phyloP scores from a whole-genome alignment of 192 early-diverging fungal genomes.

The Mortierella hygrophila region DNA sequence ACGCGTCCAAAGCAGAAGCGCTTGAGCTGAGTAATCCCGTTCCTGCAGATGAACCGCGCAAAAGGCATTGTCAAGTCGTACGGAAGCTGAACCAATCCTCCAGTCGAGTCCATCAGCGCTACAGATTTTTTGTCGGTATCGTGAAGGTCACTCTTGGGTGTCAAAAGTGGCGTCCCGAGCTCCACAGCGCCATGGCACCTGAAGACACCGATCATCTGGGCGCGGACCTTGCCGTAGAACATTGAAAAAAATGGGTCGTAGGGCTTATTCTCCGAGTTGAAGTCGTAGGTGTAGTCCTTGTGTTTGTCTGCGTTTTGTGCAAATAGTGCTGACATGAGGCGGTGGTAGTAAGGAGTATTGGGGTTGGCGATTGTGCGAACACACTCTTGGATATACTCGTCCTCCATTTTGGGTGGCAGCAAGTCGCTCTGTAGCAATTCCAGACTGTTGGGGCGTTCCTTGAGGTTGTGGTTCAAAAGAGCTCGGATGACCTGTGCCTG shows the following conservation, averaged over 20 bases:
- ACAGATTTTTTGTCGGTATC: constrained; percentile 80
- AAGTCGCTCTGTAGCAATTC: constrained; percentile 86
- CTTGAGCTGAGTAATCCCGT: constrained; percentile 80
- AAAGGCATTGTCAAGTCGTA: constrained; percentile 94
- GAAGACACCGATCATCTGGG: constrained; percentile 84
- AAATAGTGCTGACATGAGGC: constrained; percentile 87
- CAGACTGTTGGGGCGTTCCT: constrained; percentile 80
- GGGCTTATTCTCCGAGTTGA: constrained; percentile 62
- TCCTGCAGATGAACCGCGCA: constrained; percentile 85
- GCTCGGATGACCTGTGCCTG: constrained; percentile 80
- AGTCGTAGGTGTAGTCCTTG: constrained; percentile 94
- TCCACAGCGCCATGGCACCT: constrained; percentile 88
- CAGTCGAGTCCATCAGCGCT: constrained; percentile 84
- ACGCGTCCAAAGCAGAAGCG: constrained; percentile 89
- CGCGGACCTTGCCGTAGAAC: constrained; percentile 76
- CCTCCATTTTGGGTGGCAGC: constrained; percentile 87
- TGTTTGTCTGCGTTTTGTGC: constrained; percentile 80
- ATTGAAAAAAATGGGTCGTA: constrained; percentile 74
- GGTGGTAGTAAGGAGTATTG: constrained; percentile 86
- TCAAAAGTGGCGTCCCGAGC: constrained; percentile 83
- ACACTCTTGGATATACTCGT: constrained; percentile 92
- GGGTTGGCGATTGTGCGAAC: constrained; percentile 91
- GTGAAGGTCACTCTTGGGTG: constrained; percentile 81
- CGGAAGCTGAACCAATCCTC: constrained; percentile 86
- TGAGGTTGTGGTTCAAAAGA: constrained; percentile 81